Evolutionary conservation across 2,329 filamentous ascomycete genomes (phyloP).

Genomic region (Botrytis galanthina): DNA sequence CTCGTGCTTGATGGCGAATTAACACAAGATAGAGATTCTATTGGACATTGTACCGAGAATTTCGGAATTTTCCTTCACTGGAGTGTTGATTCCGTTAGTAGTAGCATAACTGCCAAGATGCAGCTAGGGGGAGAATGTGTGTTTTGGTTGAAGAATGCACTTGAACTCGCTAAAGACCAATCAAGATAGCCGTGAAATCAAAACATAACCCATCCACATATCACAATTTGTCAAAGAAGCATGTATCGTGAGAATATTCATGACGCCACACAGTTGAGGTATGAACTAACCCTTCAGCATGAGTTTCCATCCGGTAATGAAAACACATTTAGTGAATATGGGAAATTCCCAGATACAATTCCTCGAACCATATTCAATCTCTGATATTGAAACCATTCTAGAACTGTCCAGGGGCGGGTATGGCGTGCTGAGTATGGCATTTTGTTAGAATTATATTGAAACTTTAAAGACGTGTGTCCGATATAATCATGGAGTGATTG

Average conservation of each 20-base stretch:
- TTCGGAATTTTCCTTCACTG: background rate
- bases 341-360: background rate
- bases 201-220: constrained; percentile 8
- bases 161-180: constrained; percentile 1
- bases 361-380: background rate
- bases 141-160: constrained; percentile 6
- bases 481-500: background rate
- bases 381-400: background rate
- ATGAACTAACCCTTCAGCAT: background rate
- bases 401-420: background rate
- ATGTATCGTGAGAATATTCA: background rate
- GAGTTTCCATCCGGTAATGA: background rate
- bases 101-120: constrained; percentile 9
- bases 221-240: background rate
- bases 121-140: background rate
- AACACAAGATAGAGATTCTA: background rate
- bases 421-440: background rate
- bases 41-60: background rate
- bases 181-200: constrained; percentile 3
- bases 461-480: background rate
- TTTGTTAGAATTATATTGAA: background rate
- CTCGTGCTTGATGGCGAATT: constrained; percentile 2
- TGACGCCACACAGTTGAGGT: background rate
- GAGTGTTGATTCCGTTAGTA: background rate
- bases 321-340: background rate